These are phyloP conservation scores for Malbranchea zuffiana DNA, from an alignment of 2,329 filamentous ascomycete species.

Conservation along the genomic window DNA sequence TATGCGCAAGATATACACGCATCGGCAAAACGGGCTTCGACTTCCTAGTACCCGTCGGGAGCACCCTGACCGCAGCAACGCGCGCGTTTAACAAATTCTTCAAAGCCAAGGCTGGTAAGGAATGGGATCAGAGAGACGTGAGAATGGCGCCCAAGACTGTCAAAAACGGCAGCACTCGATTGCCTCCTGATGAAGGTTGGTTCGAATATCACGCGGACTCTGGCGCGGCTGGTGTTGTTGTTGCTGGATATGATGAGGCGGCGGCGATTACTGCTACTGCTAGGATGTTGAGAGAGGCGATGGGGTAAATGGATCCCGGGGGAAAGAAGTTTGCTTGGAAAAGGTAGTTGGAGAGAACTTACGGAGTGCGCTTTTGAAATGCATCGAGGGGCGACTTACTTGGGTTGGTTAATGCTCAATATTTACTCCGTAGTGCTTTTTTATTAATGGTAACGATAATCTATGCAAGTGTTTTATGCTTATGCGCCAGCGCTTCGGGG, in stretches of 20 bases:
- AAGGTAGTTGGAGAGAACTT: no score
- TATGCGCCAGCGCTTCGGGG: no score
- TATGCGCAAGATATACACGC: constrained; percentile 41
- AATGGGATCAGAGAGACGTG: constrained; percentile 43
- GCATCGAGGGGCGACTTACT: no score
- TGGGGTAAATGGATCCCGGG: constrained; percentile 5
- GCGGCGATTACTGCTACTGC: constrained; percentile 4
- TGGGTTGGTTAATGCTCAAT: no score
- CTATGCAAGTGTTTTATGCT: no score
- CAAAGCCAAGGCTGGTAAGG: constrained; percentile 44
- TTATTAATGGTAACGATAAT: no score
- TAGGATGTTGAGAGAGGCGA: constrained; percentile 5
- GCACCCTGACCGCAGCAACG: constrained; percentile 34
- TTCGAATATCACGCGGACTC: constrained; percentile 20
- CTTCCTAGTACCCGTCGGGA: constrained; percentile 25
- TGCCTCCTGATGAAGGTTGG: constrained; percentile 25
- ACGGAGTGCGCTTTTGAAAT: no score
- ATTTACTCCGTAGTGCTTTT: no score
- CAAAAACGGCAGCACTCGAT: constrained; percentile 5
- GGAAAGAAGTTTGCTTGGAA: no score
- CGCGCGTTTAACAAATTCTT: constrained; percentile 49
- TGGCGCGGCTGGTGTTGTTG: background rate
- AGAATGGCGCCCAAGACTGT: constrained; percentile 17
- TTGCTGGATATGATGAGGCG: background rate
- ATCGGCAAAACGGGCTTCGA: constrained; percentile 23